These are phyloP conservation scores for Phlyctochytrium arcticum DNA, from an alignment of 192 early-diverging fungal species.

Conservation along the genomic window DNA sequence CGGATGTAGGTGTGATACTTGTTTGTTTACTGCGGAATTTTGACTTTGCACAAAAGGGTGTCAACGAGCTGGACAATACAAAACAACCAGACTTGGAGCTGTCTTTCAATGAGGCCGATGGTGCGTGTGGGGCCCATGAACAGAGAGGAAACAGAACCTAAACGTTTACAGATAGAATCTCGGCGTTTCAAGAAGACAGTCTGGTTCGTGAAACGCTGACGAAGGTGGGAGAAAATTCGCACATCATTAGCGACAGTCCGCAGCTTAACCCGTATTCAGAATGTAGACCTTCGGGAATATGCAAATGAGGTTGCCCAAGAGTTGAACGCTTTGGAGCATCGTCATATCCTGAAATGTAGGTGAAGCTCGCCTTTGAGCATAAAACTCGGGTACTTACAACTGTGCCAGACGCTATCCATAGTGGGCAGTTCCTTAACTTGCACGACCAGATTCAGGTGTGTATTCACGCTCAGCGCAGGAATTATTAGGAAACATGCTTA, in stretches of 20 bases:
- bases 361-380: not conserved
- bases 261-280: slow-evolving; percentile 32
- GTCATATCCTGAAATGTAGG: slow-evolving; percentile 67
- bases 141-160: not conserved
- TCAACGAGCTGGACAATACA: not conserved
- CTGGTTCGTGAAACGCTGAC: slow-evolving; percentile 76
- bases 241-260: not conserved
- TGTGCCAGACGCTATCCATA: slow-evolving; percentile 51
- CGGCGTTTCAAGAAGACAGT: slow-evolving; percentile 79
- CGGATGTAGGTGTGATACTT: too few relatives aligned
- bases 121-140: too few relatives aligned
- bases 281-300: slow-evolving; percentile 84
- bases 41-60: not conserved
- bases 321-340: slow-evolving; percentile 62
- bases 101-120: slow-evolving; percentile 56
- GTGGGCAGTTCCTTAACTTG: slow-evolving; percentile 57
- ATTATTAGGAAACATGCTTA: not conserved
- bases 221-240: slow-evolving; percentile 40
- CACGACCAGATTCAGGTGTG: slow-evolving; percentile 61
- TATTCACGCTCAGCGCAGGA: not conserved
- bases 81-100: slow-evolving; percentile 25
- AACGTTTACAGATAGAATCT: slow-evolving; percentile 49
- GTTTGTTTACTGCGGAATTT: too few relatives aligned
- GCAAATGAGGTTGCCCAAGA: slow-evolving; percentile 73
- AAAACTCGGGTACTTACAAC: not conserved